Evolutionary conservation across 345 rosid species (phyloP).

Genomic region (Pistacia integerrima): DNA sequence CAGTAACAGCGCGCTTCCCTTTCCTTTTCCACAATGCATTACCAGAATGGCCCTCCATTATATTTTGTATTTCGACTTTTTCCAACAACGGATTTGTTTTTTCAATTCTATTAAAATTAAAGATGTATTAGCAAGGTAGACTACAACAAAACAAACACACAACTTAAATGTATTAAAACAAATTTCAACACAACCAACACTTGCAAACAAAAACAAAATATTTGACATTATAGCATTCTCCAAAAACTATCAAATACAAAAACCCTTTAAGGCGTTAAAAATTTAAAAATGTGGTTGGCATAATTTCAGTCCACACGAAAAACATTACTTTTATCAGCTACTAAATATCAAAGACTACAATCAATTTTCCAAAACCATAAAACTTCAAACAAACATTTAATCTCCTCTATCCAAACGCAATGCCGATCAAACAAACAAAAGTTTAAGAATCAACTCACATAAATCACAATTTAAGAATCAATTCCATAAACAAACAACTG

Average conservation of each 20-base stretch:
- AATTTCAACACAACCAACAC: neutral
- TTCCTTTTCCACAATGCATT: constrained; percentile 3
- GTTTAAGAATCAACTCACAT: neutral
- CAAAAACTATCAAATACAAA: no score
- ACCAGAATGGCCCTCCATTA: constrained; percentile 1
- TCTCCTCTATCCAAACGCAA: neutral
- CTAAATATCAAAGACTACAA: neutral
- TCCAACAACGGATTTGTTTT: constrained; percentile 14
- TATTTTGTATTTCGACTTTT: constrained; percentile 12
- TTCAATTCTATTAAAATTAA: neutral
- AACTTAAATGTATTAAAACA: neutral
- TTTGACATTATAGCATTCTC: neutral
- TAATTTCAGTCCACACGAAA: neutral
- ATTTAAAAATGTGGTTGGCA: no score
- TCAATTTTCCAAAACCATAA: neutral
- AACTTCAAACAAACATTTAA: neutral
- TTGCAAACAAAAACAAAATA: neutral
- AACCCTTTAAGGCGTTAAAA: no score
- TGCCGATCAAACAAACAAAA: constrained; percentile 10
- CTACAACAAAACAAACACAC: neutral
- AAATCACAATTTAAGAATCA: no score
- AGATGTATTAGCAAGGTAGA: neutral
- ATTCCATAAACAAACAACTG: no score
- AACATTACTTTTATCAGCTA: no score
- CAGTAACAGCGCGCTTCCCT: neutral